Conservation (phyloP, 1,284 basidiomycete species). For the Cryptococcus hybrid region DNA sequence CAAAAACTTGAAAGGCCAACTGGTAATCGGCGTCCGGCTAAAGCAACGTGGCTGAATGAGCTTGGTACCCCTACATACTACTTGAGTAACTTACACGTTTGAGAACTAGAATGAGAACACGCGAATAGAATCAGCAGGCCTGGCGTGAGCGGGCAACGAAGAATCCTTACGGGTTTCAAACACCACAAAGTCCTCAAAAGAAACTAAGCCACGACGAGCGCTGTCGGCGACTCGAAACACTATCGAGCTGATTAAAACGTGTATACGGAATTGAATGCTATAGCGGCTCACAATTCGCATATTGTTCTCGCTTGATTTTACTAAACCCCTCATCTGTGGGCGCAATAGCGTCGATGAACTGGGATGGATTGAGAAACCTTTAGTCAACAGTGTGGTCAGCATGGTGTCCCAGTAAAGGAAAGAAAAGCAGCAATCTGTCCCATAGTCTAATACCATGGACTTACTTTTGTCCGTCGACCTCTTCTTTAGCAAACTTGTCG, state of each 20-base stretch:
- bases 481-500: conserved; percentile 71
- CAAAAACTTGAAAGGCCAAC: conserved; percentile 95
- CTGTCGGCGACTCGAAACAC: conserved; percentile 88
- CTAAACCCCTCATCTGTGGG: conserved; percentile 72
- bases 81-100: conserved; percentile 28
- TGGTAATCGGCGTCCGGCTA: conserved; percentile 91
- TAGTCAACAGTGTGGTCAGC: neutral
- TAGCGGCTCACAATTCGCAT: conserved; percentile 58
- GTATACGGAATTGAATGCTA: neutral
- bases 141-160: neutral
- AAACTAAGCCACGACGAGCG: conserved; percentile 71
- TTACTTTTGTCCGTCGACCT: conserved; percentile 74
- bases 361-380: conserved; percentile 73
- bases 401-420: neutral
- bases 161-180: conserved; percentile 65
- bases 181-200: conserved; percentile 91
- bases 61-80: no score
- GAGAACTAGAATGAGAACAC: conserved; percentile 24
- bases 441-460: conserved; percentile 36
- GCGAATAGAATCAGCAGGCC: no score
- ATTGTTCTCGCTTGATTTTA: conserved; percentile 81
- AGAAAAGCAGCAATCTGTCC: neutral
- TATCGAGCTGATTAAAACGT: conserved; percentile 22
- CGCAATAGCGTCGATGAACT: conserved; percentile 90
- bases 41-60: conserved; percentile 9